Evolutionary conservation across 257 asterid species (phyloP), one percentile per base, ranked within the genome.

Genomic region (Solanum dulcamara): DNA sequence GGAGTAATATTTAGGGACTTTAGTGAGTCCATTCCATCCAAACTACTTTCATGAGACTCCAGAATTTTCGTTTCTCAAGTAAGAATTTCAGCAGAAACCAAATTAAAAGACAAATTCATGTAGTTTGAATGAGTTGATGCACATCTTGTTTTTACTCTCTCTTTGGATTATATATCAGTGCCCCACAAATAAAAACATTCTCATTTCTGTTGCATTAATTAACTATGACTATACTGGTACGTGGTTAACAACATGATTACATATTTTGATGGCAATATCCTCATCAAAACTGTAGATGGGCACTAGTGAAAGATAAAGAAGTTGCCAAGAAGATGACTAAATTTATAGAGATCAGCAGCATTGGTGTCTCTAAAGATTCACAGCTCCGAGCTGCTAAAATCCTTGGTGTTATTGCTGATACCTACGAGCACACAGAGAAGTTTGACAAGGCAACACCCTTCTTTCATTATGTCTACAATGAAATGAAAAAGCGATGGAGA

Each of bases 291-390:
- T 86, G 88, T 91, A 96, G 99, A 10, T 96, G 99, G 98, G 99
- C 99, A 30, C 92, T 96, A 6, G 97, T 96, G 28, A 96, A 94
- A 86, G 95, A 96, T 80, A 55, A 81, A 68, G 97, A 93, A 57
- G 90, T 93, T 6, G 98, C 99, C 14, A 91, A 85, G 92, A 93
- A 87, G 84, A 94, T 96, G 98, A 93, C 94, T 0, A 95, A 96
- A 13, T 96, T 81, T 87, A 91, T 96, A 51, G 94, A 93, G 89
- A 81, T 96, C 10, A 94, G 88, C 91, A 91, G 96, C 30, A 96
- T 94, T 13, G 99, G 99, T 3, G 97, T 96, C 84, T 96, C 98
- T 24, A 96, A 94, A 86, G 99, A 96, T 83, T 94, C 99, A 1
- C 98, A 96, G 89, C 89, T 92, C 4, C 95, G 98, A 1, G 97